Percentiles rank a stretch among this genome's conserved stretches.
phyloP scores from a whole-genome alignment of 176 grass and related monocot species.

The Alopecurus myosuroides region DNA sequence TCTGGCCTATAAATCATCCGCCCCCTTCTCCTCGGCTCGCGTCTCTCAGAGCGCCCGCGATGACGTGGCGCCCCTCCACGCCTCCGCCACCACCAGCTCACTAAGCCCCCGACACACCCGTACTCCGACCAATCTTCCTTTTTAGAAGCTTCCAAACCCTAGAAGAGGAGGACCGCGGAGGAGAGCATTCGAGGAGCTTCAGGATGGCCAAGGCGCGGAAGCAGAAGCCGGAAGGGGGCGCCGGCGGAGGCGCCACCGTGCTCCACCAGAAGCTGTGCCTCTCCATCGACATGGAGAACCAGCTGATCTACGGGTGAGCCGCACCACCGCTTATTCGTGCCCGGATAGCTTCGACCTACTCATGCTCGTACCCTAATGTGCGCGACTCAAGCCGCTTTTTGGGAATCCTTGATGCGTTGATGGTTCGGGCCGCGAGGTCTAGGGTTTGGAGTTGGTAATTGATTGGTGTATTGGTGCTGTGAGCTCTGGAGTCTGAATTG shows the following conservation, averaged over 20 bases:
- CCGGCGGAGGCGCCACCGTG: constrained; percentile 56
- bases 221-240: constrained; percentile 50
- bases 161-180: constrained; percentile 6
- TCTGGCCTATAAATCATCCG: constrained; percentile 15
- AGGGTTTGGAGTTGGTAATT: constrained; percentile 37
- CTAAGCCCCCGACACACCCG: constrained; percentile 1
- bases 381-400: constrained; percentile 26
- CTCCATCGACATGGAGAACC: constrained; percentile 88
- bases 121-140: constrained; percentile 17
- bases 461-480: not conserved
- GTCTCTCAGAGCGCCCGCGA: constrained; percentile 6
- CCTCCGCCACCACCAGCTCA: constrained; percentile 20
- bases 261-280: constrained; percentile 96
- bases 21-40: not conserved
- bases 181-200: constrained; percentile 1
- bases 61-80: constrained; percentile 35
- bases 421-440: constrained; percentile 2
- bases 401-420: not conserved
- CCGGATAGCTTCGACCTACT: not conserved
- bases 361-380: not conserved
- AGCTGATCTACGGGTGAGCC: constrained; percentile 84
- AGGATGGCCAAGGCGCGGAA: constrained; percentile 90
- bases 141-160: constrained; percentile 37
- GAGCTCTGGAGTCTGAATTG: constrained; percentile 8
- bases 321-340: constrained; percentile 8